Percentiles rank a stretch among this genome's conserved stretches.
Evolutionary conservation across 2,329 filamentous ascomycete genomes (phyloP).

Genomic region (Stylonectria norvegica): DNA sequence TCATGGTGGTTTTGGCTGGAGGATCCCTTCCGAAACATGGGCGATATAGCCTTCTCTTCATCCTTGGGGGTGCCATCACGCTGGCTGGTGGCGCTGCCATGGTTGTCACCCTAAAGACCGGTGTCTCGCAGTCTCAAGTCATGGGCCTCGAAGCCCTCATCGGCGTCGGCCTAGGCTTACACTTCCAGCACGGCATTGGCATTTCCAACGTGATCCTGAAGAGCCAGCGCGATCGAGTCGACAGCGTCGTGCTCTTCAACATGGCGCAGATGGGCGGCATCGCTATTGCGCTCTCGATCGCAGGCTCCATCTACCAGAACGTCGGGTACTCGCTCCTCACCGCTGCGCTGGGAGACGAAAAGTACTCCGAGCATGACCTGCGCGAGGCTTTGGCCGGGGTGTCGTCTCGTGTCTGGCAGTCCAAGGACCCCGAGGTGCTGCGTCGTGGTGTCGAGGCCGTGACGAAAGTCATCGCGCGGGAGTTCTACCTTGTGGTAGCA

Average conservation of each 20-base stretch:
- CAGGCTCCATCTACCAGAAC: slow-evolving; percentile 10
- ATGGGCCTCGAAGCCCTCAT: slow-evolving; percentile 32
- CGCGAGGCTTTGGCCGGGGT: slow-evolving; percentile 12
- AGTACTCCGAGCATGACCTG: slow-evolving; percentile 7
- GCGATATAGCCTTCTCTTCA: slow-evolving; percentile 36
- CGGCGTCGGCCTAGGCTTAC: slow-evolving; percentile 31
- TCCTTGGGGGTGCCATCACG: slow-evolving; percentile 26
- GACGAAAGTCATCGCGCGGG: slow-evolving; percentile 4
- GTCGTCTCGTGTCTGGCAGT: slow-evolving; percentile 9
- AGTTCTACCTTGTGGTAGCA: slow-evolving; percentile 9
- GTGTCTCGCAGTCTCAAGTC: slow-evolving; percentile 24
- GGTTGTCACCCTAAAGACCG: slow-evolving; percentile 20
- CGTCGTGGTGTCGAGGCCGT: slow-evolving; percentile 7
- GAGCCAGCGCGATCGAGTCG: slow-evolving; percentile 23
- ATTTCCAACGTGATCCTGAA: slow-evolving; percentile 30
- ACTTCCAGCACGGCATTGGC: slow-evolving; percentile 30
- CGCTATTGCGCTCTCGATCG: slow-evolving; percentile 1
- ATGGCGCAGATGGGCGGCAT: slow-evolving; percentile 30
- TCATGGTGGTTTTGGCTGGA: slow-evolving; percentile 35
- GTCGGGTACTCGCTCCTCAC: slow-evolving; percentile 8
- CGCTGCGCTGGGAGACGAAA: slow-evolving; percentile 6
- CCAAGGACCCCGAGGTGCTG: slow-evolving; percentile 1
- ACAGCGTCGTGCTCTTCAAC: slow-evolving; percentile 32
- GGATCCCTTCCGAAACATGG: slow-evolving; percentile 35
- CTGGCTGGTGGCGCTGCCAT: slow-evolving; percentile 26